Percentiles rank a stretch among this genome's conserved stretches.
phyloP scores from a whole-genome alignment of 2,329 filamentous ascomycete genomes.

The Cladorrhinum sp. region DNA sequence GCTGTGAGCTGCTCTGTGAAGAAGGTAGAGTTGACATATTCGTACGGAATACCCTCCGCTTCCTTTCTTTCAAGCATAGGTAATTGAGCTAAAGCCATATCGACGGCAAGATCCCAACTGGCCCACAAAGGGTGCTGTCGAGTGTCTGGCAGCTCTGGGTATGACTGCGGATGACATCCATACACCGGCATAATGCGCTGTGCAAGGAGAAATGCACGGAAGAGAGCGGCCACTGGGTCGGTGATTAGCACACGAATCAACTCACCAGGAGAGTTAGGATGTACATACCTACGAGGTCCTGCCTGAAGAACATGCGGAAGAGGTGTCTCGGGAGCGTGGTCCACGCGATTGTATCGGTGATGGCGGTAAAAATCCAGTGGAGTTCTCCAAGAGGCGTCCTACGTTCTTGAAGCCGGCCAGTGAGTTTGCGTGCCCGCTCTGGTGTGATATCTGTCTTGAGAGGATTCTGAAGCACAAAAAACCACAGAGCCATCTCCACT shows the following conservation, averaged over 20 bases:
- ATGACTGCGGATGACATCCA: constrained; percentile 91
- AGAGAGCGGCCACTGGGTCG: constrained; percentile 80
- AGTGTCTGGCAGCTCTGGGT: constrained; percentile 87
- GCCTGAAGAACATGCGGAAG: constrained; percentile 95
- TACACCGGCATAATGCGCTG: constrained; percentile 96
- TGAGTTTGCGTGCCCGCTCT: constrained; percentile 82
- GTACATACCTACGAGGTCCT: constrained; percentile 73
- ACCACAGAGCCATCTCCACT: constrained; percentile 95
- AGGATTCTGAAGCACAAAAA: constrained; percentile 93
- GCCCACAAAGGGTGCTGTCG: constrained; percentile 94
- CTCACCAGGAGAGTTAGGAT: not conserved
- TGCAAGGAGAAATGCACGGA: constrained; percentile 90
- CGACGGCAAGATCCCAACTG: constrained; percentile 95
- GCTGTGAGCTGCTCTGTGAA: constrained; percentile 96
- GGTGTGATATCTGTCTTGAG: constrained; percentile 65
- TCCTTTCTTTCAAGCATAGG: constrained; percentile 79
- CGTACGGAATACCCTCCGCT: constrained; percentile 71
- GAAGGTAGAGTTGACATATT: constrained; percentile 92
- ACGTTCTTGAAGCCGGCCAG: constrained; percentile 86
- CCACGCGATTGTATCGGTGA: constrained; percentile 98
- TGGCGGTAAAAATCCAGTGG: constrained; percentile 99
- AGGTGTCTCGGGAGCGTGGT: constrained; percentile 85
- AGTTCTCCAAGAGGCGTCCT: constrained; percentile 91
- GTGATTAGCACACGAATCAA: not conserved
- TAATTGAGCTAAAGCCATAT: constrained; percentile 88